phyloP scores from a whole-genome alignment of 208 protist genomes.

The Tritrichomonas foetus region DNA sequence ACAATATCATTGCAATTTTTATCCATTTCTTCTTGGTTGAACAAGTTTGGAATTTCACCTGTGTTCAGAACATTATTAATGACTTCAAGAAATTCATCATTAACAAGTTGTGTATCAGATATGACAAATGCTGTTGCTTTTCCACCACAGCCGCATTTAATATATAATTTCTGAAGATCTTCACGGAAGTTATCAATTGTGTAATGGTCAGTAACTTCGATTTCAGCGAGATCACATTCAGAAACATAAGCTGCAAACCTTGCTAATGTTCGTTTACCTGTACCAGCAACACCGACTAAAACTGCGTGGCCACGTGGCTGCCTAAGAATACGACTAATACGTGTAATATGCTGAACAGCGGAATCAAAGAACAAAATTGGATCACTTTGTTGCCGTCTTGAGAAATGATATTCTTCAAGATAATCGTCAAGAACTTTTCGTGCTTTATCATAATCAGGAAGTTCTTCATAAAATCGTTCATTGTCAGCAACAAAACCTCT shows the following conservation, averaged over 20 bases:
- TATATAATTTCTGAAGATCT: constrained; percentile 57
- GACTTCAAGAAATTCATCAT: constrained; percentile 88
- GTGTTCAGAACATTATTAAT: constrained; percentile 93
- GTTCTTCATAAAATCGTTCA: constrained; percentile 53
- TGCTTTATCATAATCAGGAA: constrained; percentile 46
- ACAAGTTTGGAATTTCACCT: constrained; percentile 89
- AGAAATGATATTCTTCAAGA: constrained; percentile 79
- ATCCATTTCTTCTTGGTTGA: constrained; percentile 80
- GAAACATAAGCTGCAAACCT: constrained; percentile 80
- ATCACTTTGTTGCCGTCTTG: constrained; percentile 72
- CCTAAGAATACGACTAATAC: constrained; percentile 84
- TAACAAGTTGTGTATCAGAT: constrained; percentile 82
- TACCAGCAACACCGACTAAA: constrained; percentile 88
- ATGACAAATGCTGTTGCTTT: constrained; percentile 85
- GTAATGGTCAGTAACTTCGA: constrained; percentile 57
- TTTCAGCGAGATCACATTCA: constrained; percentile 47
- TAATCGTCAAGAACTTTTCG: constrained; percentile 63
- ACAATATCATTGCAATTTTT: constrained; percentile 66
- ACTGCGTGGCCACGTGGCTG: constrained; percentile 84
- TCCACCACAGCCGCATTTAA: constrained; percentile 71
- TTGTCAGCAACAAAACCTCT: constrained; percentile 43
- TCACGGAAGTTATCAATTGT: constrained; percentile 66
- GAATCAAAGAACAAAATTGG: constrained; percentile 96
- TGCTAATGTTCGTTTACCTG: constrained; percentile 84
- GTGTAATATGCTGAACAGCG: constrained; percentile 81